phyloP scores from a whole-genome alignment of 495 filamentous ascomycete genomes.

The Xylaria grammica region DNA sequence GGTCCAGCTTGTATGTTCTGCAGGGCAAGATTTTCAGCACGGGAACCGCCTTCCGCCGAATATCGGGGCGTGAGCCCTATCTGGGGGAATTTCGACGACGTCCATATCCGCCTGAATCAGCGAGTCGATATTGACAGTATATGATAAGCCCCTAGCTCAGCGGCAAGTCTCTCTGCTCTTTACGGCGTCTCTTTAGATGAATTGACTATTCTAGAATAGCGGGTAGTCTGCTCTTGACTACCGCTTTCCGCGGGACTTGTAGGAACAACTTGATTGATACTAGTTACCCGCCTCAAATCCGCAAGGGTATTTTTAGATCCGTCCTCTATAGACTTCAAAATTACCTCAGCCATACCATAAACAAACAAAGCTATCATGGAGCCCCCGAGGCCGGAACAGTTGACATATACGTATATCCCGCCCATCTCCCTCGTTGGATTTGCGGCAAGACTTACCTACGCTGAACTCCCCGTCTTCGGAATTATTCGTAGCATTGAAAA shows the following conservation, averaged over 20 bases:
- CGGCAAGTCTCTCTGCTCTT: slow-evolving; percentile 10
- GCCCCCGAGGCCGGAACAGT: no score
- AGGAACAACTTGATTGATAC: slow-evolving; percentile 73
- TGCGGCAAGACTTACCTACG: slow-evolving; percentile 48
- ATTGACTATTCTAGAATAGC: slow-evolving; percentile 5
- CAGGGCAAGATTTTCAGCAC: slow-evolving; percentile 62
- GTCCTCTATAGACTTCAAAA: slow-evolving; percentile 34
- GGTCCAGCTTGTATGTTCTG: slow-evolving; percentile 77
- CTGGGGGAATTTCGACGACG: slow-evolving; percentile 7
- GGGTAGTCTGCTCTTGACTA: not conserved
- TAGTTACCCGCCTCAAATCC: slow-evolving; percentile 59
- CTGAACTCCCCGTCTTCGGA: slow-evolving; percentile 62
- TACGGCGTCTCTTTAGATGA: slow-evolving; percentile 10
- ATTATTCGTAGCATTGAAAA: slow-evolving; percentile 64
- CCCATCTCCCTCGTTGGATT: no score
- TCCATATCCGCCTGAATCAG: slow-evolving; percentile 11
- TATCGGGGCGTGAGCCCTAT: slow-evolving; percentile 49
- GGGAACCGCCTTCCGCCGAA: slow-evolving; percentile 66
- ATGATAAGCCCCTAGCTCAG: slow-evolving; percentile 17
- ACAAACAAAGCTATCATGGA: slow-evolving; percentile 44
- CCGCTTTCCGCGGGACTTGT: slow-evolving; percentile 9
- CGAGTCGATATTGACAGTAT: slow-evolving; percentile 16
- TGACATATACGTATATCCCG: no score
- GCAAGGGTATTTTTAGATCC: slow-evolving; percentile 13
- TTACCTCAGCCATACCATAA: slow-evolving; percentile 71